A percentile compares a stretch with the other conserved stretches of the same genome.
These are phyloP conservation scores for Fusarium solani-melongenae DNA, from an alignment of 2,329 filamentous ascomycete genomes.

Conservation along the genomic window DNA sequence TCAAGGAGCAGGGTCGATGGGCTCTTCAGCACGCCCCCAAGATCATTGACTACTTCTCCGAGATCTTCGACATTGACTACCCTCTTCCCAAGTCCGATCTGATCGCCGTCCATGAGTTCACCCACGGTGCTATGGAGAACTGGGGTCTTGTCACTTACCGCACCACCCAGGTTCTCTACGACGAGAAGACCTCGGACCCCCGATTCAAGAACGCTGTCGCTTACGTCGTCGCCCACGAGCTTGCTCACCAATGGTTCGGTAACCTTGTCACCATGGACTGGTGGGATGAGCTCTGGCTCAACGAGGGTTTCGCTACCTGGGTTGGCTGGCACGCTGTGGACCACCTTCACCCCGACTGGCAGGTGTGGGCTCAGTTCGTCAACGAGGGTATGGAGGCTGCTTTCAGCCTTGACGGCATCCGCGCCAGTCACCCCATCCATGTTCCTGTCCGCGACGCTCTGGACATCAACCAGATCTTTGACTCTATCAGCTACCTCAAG, in stretches of 20 bases:
- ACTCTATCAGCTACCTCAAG: constrained; percentile 96
- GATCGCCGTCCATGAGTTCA: constrained; percentile 93
- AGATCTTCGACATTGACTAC: constrained; percentile 93
- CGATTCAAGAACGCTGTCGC: constrained; percentile 93
- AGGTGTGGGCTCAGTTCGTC: constrained; percentile 97
- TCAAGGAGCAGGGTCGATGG: constrained; percentile 91
- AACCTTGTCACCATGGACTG: constrained; percentile 97
- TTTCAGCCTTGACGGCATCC: constrained; percentile 88
- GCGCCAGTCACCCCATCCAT: constrained; percentile 95
- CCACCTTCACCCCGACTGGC: constrained; percentile 94
- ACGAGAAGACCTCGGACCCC: constrained; percentile 89
- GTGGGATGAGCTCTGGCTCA: constrained; percentile 95
- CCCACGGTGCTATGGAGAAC: constrained; percentile 89
- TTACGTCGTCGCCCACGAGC: constrained; percentile 97
- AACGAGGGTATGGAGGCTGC: constrained; percentile 94
- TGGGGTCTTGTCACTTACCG: constrained; percentile 97
- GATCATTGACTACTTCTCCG: constrained; percentile 96
- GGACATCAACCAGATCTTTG: constrained; percentile 98
- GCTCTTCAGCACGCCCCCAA: constrained; percentile 92
- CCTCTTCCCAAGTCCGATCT: constrained; percentile 93
- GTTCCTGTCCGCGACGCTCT: constrained; percentile 93
- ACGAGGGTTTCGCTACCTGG: constrained; percentile 98
- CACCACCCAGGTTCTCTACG: constrained; percentile 95
- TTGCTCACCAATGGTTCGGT: constrained; percentile 96
- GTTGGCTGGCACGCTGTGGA: constrained; percentile 95